These are phyloP conservation scores for Linnemannia schmuckeri DNA, from an alignment of 192 early-diverging fungal species.

Conservation along the genomic window DNA sequence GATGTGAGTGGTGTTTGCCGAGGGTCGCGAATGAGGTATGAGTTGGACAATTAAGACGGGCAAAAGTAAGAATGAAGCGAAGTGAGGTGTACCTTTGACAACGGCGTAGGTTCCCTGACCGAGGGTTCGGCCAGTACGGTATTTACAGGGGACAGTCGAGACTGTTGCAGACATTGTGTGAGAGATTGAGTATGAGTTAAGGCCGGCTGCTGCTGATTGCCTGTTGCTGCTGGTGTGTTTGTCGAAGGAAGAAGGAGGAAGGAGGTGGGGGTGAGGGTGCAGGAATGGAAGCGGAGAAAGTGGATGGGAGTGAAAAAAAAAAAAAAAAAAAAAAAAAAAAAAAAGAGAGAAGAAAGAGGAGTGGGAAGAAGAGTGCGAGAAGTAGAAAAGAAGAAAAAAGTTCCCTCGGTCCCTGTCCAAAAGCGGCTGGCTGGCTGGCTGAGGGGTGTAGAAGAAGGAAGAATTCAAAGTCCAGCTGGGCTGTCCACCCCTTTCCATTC, in stretches of 20 bases:
- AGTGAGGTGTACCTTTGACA: conserved; percentile 67
- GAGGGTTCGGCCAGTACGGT: conserved; percentile 75
- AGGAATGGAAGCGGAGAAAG: not conserved
- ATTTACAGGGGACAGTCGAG: conserved; percentile 66
- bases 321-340: not conserved
- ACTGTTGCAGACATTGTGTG: conserved; percentile 30
- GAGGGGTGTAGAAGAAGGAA: not conserved
- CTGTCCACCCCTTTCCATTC: not conserved
- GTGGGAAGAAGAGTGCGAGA: not conserved
- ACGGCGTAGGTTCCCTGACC: conserved; percentile 78
- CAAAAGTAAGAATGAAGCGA: not conserved
- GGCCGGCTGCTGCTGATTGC: not conserved
- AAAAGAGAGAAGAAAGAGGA: not conserved
- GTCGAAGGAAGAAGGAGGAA: conserved; percentile 6
- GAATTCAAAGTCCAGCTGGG: conserved; percentile 2
- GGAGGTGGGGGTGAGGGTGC: not conserved
- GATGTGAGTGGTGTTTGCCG: not conserved
- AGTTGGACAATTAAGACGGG: not conserved
- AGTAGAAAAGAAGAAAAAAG: not conserved
- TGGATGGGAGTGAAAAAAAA: not conserved
- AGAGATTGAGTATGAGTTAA: conserved; percentile 21
- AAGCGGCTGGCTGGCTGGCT: not conserved
- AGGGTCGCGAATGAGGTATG: not conserved
- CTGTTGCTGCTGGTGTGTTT: not conserved
- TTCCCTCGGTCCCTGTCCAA: not conserved